Base-by-base conservation (phyloP, 768 basidiomycete genomes). In the Phallus indusiatus region DNA sequence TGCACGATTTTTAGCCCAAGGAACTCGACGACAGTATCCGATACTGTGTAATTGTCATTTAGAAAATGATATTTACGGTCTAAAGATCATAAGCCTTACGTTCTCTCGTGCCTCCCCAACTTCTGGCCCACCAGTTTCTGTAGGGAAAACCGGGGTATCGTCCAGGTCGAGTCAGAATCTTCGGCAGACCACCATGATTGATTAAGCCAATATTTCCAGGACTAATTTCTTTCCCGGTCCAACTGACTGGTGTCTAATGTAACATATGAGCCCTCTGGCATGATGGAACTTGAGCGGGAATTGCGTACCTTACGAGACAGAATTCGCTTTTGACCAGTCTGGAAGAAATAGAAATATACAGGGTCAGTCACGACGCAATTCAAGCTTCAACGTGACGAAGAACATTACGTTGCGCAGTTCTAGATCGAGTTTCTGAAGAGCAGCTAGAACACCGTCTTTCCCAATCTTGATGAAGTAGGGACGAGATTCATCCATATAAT, bases 61-160 rank as follows among this genome's bases (percentile, higher is more conserved):
- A 14, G 24, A 34, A 55, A 58, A 8, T 5, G 8, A 54, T 47
- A 21, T 54, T n/a, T n/a, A 18, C 5, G 11, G 16, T n/a, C 18
- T 61, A 1, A 35, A 22, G 17, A 34, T 37, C 18, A 34, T 42
- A 52, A 14, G 7, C 75, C 84, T 64, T 67, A 86, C 87, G 69
- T 65, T 86, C 86, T 66, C 78, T 79, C 2, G 80, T 84, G 17
- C 88, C 90, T 55, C 70, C 67, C 81, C 82, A 91, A n/a, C 74
- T 68, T 16, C 90, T 78, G 3, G 88, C 88, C 87, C 88, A 90
- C 89, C 89, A 90, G 62, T 90, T 90, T 2, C 86, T 76, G 52
- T 88, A 73, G 11, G 88, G 88, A 68, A 83, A 83, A 0, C 78
- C 74, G 20, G 90, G 88, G 64, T 92, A 92, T 9, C 86, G 83